Percentiles rank a stretch among this genome's conserved stretches.
These are phyloP conservation scores for Colletotrichum liriopes DNA, from an alignment of 2,329 filamentous ascomycete genomes.

Conservation along the genomic window DNA sequence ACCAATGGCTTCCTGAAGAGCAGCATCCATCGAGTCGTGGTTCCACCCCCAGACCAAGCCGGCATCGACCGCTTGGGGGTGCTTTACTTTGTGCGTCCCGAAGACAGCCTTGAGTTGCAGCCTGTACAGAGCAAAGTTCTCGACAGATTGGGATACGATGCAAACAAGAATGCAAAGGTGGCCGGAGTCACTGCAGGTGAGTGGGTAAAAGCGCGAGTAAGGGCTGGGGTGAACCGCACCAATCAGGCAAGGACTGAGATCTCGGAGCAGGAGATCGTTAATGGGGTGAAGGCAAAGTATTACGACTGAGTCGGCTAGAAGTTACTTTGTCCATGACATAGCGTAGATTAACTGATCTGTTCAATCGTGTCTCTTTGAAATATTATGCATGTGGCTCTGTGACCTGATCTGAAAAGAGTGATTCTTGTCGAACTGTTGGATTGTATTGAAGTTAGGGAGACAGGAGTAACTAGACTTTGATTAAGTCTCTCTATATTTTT, in stretches of 20 bases:
- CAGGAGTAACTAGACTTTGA: too few species aligned
- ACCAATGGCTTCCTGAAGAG: slow-evolving; percentile 63
- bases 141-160: slow-evolving; percentile 50
- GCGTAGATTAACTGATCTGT: too few species aligned
- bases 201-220: slow-evolving; percentile 54
- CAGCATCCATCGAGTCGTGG: slow-evolving; percentile 61
- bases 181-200: slow-evolving; percentile 54
- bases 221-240: slow-evolving; percentile 42
- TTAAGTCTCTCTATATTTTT: too few species aligned
- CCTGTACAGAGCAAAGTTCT: slow-evolving; percentile 52
- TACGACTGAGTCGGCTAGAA: slow-evolving; percentile 48
- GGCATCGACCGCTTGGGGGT: slow-evolving; percentile 64
- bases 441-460: too few species aligned
- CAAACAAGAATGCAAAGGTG: slow-evolving; percentile 46
- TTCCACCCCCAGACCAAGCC: slow-evolving; percentile 60
- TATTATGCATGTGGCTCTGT: too few species aligned
- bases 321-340: too few species aligned
- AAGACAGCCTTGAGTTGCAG: slow-evolving; percentile 52
- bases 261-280: slow-evolving; percentile 50
- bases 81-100: slow-evolving; percentile 58
- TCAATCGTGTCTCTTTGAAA: too few species aligned
- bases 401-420: too few species aligned
- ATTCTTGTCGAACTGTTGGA: too few species aligned
- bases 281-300: slow-evolving; percentile 52
- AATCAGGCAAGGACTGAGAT: slow-evolving; percentile 48